Base-by-base conservation (phyloP, 768 basidiomycete genomes). In the Tulasnella sp. region DNA sequence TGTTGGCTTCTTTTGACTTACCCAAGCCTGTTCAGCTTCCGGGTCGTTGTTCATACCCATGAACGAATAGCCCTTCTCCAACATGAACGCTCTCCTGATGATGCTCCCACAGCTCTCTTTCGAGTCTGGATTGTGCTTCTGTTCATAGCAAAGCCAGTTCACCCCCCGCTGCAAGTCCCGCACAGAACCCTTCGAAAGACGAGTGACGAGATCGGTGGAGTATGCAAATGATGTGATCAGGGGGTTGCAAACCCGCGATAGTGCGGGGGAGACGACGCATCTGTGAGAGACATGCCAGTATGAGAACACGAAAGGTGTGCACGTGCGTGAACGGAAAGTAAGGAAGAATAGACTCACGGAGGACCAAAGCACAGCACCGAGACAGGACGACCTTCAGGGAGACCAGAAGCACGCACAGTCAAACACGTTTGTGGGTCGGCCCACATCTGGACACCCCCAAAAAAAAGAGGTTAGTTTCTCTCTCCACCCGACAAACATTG, bases 301-400 rank as follows among this genome's bases (percentile, higher is more conserved):
- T 7, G 34, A 38, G 24, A 52, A 22, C 48, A 24, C 41, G 43
- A 27, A 53, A 15, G 49, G 42, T 46, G 19, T 53, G 52, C 29
- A 34, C 11, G 63, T 59, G 31, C 51, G 30, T 52, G 45, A 17
- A 17, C 41, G 24, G 46, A 50, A 31, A 1, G 42, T 19, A 48
- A 44, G n/a, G n/a, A n/a, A 46, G 38, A 58, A 43, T 50, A 57
- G 27, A 75, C 82, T 42, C 71, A 89, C 79, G 87, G 87, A 44
- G 88, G 86, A 21, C 80, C 87, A 68, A 88, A 84, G 65, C 83
- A 85, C 66, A 85, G 90, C 1, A 83, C 85, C 24, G 80, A 80
- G 11, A 87, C 83, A 3, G 43, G 46, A 41, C 63, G 60, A 30
- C 55, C 60, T n/a, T 75, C 71, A 10, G 87, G 86, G 12, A 90